Conservation (phyloP, 805 yeast species). For the Ogataea salicorniae region DNA sequence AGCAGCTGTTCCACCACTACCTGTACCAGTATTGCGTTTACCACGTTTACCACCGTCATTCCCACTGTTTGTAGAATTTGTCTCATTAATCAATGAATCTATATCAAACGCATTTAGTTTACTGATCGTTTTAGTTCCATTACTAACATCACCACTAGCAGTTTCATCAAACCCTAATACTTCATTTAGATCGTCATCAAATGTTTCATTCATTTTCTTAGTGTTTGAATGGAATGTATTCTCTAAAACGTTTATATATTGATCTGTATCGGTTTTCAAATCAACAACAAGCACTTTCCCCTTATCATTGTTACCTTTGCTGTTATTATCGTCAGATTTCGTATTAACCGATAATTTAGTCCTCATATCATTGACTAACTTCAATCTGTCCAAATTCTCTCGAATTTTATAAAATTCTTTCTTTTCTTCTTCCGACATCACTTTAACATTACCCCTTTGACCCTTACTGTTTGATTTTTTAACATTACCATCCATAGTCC, state of each 20-base stretch:
- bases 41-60: no score
- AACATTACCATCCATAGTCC: conserved; percentile 6
- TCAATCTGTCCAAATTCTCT: conserved; percentile 18
- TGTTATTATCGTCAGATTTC: neutral
- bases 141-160: neutral
- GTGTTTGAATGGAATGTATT: conserved; percentile 6
- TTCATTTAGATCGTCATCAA: conserved; percentile 19
- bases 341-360: conserved; percentile 4
- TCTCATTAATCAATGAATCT: conserved; percentile 3
- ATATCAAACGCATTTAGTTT: conserved; percentile 1
- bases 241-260: conserved; percentile 11
- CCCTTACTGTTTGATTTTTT: neutral
- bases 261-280: neutral
- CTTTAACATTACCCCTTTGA: conserved; percentile 1
- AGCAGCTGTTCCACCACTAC: neutral
- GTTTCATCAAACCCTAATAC: conserved; percentile 11
- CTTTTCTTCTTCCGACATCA: conserved; percentile 18
- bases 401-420: conserved; percentile 19
- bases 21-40: no score
- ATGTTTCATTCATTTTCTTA: conserved; percentile 2
- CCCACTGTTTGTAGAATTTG: neutral
- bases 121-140: no score
- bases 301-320: conserved; percentile 1
- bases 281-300: conserved; percentile 12
- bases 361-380: conserved; percentile 12